These are phyloP conservation scores for Aspergillus leporis DNA, from an alignment of 495 filamentous ascomycete species.

Conservation along the genomic window DNA sequence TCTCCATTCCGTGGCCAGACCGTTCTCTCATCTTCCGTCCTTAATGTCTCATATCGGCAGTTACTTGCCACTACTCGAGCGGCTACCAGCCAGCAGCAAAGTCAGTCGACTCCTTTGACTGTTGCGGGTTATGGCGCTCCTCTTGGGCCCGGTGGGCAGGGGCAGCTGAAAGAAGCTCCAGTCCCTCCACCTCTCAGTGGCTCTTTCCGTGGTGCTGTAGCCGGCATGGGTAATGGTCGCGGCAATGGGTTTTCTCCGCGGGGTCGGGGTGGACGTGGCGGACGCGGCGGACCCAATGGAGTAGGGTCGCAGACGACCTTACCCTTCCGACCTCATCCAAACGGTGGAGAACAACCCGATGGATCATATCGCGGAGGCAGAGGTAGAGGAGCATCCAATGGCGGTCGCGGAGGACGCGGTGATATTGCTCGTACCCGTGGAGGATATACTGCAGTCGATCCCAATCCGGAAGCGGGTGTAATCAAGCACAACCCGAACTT, in stretches of 20 bases:
- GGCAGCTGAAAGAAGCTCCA: slow-evolving; percentile 66
- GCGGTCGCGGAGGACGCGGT: slow-evolving; percentile 38
- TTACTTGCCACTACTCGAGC: slow-evolving; percentile 74
- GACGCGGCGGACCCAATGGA: slow-evolving; percentile 43
- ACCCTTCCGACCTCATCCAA: slow-evolving; percentile 38
- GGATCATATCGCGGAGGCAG: slow-evolving; percentile 26
- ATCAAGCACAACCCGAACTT: slow-evolving; percentile 54
- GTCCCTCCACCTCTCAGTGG: slow-evolving; percentile 69
- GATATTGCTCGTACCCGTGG: slow-evolving; percentile 34
- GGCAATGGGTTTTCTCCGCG: slow-evolving; percentile 27
- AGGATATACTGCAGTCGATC: slow-evolving; percentile 56
- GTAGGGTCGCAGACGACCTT: slow-evolving; percentile 36
- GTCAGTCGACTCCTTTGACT: slow-evolving; percentile 54
- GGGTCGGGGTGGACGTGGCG: slow-evolving; percentile 31
- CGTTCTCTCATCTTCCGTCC: slow-evolving; percentile 75
- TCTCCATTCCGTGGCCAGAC: slow-evolving; percentile 96
- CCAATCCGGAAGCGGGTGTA: slow-evolving; percentile 50
- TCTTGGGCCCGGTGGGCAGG: slow-evolving; percentile 56
- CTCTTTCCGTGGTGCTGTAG: slow-evolving; percentile 69
- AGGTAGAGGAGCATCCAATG: slow-evolving; percentile 21
- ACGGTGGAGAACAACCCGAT: slow-evolving; percentile 28
- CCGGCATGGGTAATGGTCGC: slow-evolving; percentile 36
- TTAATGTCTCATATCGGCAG: slow-evolving; percentile 84
- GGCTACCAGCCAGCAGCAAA: slow-evolving; percentile 59
- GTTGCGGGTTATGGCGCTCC: slow-evolving; percentile 61